A percentile compares a stretch with the other conserved stretches of the same genome.
These are phyloP conservation scores for Malassezia slooffiae DNA, from an alignment of 1,284 basidiomycete genomes.

Conservation along the genomic window DNA sequence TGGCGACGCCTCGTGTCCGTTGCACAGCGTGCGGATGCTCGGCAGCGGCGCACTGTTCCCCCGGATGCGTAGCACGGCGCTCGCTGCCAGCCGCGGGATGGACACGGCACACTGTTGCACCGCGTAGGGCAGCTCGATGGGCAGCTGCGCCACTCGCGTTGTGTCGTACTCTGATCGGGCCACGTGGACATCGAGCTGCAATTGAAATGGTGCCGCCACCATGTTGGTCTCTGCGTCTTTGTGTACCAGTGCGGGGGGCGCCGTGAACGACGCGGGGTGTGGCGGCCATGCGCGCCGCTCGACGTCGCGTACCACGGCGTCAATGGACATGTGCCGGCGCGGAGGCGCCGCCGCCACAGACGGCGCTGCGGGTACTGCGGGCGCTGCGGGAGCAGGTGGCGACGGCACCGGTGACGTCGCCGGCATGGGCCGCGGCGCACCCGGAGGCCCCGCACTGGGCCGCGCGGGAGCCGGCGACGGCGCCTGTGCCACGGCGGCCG, in stretches of 20 bases:
- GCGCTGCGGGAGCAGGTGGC: neutral
- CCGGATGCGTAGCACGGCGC: too few relatives aligned
- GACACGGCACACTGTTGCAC: too few relatives aligned
- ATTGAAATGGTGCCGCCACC: too few relatives aligned
- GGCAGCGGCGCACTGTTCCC: too few relatives aligned
- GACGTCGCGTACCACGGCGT: slow-evolving; percentile 5
- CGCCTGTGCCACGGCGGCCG: neutral
- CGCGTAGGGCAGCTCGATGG: too few relatives aligned
- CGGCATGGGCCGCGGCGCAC: neutral
- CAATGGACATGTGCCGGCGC: neutral
- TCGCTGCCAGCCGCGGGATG: too few relatives aligned
- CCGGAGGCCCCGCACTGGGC: neutral
- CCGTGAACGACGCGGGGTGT: slow-evolving; percentile 3
- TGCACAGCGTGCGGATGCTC: too few relatives aligned
- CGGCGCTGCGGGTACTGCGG: neutral
- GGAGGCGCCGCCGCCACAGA: neutral
- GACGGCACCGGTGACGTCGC: neutral
- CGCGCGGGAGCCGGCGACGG: neutral
- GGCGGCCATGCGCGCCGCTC: slow-evolving; percentile 2
- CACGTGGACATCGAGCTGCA: too few relatives aligned
- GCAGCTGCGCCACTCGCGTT: too few relatives aligned
- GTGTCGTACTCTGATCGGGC: too few relatives aligned
- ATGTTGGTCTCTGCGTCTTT: too few relatives aligned
- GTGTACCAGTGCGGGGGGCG: neutral
- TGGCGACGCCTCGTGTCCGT: too few relatives aligned